Base-by-base conservation (phyloP, 129 eudicot species). In the Oenanthe sinensis region DNA sequence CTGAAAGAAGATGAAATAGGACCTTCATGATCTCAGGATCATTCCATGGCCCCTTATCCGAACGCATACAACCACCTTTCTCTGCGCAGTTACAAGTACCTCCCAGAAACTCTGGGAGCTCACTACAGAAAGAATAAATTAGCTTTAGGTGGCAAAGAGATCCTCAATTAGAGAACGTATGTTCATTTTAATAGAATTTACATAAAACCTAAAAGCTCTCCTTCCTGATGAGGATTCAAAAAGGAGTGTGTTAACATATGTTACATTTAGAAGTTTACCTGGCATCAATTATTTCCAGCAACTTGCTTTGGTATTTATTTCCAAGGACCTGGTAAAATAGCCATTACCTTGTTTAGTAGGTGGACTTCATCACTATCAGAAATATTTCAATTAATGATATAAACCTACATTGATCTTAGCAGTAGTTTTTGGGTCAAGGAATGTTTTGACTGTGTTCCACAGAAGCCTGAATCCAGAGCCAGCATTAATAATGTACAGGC, bases 41-140 rank as follows among this genome's bases (percentile, higher is more conserved):
- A 82, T 88, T 91, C 98, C 98, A 94, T 30, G 98, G 97, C 79
- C 98, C 98, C 84, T 91, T 94, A 76, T 94, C 98, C 36, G 98
- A 90, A 74, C 77, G 83, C 97, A 91, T 81, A 77, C 98, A 94
- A 2, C 98, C 98, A 42, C 96, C 98, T 82, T 90, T 90, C 79
- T 91, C 97, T 12, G 91, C 93, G 79, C 98, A 89, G 33, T 88
- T 94, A 75, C 98, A 94, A 45, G 92, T 87, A 79, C 98, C 98
- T 0, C 98, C 98, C 87, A 94, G 84, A 79, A 94, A 94, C 63
- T 86, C 90, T 45, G 98, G 98, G 68, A 94, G 89, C 84, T 94
- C 93, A 82, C 98, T 94, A 76, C 40, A 78, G 30, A 33, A 33
- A 79, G 11, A 75, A 45, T 46, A 71, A 71, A 47, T 60, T 16